Evolutionary conservation across 129 eudicot species (phyloP).

Genomic region (Mikania micrantha): DNA sequence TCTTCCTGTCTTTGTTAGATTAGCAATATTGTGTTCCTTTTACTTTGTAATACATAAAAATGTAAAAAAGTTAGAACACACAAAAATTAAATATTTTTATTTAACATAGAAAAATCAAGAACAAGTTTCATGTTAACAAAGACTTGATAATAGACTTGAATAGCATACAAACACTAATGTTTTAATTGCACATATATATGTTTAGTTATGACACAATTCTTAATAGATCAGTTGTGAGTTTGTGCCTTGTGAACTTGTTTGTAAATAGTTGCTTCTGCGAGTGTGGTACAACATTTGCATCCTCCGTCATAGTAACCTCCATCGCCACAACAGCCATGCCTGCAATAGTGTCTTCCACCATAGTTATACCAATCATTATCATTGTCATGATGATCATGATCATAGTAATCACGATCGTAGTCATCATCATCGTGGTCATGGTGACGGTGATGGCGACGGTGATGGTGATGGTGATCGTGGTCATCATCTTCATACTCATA

Average conservation of each 20-base stretch:
- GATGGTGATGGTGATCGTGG: background rate
- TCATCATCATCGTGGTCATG: no score
- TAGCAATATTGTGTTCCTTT: no score
- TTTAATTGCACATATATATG: background rate
- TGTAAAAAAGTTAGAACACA: no score
- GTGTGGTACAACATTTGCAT: slow-evolving; percentile 22
- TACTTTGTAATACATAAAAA: no score
- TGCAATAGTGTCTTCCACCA: slow-evolving; percentile 11
- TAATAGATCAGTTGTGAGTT: slow-evolving; percentile 19
- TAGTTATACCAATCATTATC: no score
- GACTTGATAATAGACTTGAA: background rate
- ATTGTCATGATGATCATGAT: no score
- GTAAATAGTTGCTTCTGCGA: slow-evolving; percentile 16
- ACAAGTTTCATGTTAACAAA: background rate
- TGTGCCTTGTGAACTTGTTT: slow-evolving; percentile 20
- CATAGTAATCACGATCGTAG: no score
- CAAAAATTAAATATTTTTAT: no score
- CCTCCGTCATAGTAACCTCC: slow-evolving; percentile 12
- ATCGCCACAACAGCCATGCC: slow-evolving; percentile 21
- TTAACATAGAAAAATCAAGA: background rate
- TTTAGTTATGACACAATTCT: background rate
- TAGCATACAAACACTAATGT: background rate
- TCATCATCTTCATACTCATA: no score
- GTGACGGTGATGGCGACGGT: no score
- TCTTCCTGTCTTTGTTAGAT: no score